Conservation (phyloP, 139 green algal species). For the Chlamydomonas sphaeroides region DNA sequence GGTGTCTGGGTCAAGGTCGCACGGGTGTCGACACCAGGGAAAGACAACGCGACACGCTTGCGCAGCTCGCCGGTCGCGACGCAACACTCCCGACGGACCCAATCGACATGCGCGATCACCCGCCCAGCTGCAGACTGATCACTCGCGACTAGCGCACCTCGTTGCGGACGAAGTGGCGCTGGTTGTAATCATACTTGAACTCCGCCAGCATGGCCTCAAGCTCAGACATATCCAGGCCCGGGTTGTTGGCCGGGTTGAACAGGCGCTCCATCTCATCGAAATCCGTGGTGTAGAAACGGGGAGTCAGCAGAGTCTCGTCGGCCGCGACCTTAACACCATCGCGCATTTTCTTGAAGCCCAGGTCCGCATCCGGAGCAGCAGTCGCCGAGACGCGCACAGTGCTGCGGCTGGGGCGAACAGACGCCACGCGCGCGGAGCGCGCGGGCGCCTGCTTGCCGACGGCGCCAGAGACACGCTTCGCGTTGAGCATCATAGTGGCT, state of each 20-base stretch:
- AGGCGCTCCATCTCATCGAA: slow-evolving; percentile 99
- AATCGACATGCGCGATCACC: too few species aligned
- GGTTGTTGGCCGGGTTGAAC: slow-evolving; percentile 94
- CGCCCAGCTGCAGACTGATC: too few species aligned
- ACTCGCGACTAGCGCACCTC: too few species aligned
- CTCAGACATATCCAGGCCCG: slow-evolving; percentile 92
- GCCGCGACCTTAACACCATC: slow-evolving; percentile 89
- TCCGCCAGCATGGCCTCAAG: slow-evolving; percentile 89
- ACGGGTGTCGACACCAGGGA: too few species aligned
- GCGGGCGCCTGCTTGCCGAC: slow-evolving; percentile 27
- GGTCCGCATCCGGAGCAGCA: slow-evolving; percentile 16
- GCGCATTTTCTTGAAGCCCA: slow-evolving; percentile 67
- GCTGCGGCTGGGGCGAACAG: neutral
- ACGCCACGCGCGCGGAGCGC: slow-evolving; percentile 14
- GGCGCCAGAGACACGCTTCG: slow-evolving; percentile 20
- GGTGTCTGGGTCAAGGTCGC: too few species aligned
- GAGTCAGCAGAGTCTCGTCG: slow-evolving; percentile 92
- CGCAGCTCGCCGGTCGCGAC: too few species aligned
- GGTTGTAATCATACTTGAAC: slow-evolving; percentile 99
- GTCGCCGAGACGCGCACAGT: slow-evolving; percentile 22
- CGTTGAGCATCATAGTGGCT: slow-evolving; percentile 29
- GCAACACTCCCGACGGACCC: too few species aligned
- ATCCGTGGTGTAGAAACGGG: slow-evolving; percentile 91
- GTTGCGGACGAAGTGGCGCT: slow-evolving; percentile 98
- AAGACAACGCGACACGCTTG: too few species aligned